Conservation (phyloP, 192 early-diverging fungal species). For the Paraglomus occultum region DNA sequence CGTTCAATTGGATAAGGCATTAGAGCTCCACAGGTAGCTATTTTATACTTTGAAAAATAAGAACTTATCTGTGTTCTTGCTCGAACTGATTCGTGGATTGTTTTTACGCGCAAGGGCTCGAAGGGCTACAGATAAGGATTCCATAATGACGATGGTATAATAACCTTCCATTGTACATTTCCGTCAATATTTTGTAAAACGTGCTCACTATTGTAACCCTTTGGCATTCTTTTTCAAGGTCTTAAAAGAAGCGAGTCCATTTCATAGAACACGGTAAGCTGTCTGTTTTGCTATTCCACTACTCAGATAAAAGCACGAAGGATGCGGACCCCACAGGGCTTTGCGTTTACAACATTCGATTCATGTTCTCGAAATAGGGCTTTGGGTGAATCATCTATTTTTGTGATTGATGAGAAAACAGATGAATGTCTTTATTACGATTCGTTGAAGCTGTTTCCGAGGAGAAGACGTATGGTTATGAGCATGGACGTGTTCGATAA, state of each 20-base stretch:
- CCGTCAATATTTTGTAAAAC: no score
- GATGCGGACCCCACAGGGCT: not conserved
- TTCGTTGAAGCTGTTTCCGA: slow-evolving; percentile 58
- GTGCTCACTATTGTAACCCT: no score
- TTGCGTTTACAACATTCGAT: not conserved
- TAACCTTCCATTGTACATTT: no score
- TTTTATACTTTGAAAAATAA: not conserved
- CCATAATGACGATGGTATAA: slow-evolving; percentile 91
- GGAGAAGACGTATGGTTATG: slow-evolving; percentile 52
- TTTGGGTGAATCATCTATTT: slow-evolving; percentile 73
- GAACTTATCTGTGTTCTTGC: not conserved
- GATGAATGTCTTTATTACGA: slow-evolving; percentile 83
- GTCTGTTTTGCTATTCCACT: no score
- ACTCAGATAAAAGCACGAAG: no score
- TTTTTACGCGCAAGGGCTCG: slow-evolving; percentile 49
- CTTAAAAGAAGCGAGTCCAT: slow-evolving; percentile 25
- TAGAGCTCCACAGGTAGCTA: slow-evolving; percentile 72
- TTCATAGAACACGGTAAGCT: slow-evolving; percentile 23
- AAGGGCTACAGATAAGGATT: slow-evolving; percentile 68
- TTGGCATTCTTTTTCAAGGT: slow-evolving; percentile 2
- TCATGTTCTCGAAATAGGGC: slow-evolving; percentile 36
- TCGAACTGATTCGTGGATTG: not conserved
- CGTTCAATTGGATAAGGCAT: slow-evolving; percentile 69
- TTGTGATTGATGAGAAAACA: slow-evolving; percentile 75
- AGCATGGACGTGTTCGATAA: slow-evolving; percentile 60